Conservation (phyloP, 805 yeast species). For the Metschnikowia proteae region DNA sequence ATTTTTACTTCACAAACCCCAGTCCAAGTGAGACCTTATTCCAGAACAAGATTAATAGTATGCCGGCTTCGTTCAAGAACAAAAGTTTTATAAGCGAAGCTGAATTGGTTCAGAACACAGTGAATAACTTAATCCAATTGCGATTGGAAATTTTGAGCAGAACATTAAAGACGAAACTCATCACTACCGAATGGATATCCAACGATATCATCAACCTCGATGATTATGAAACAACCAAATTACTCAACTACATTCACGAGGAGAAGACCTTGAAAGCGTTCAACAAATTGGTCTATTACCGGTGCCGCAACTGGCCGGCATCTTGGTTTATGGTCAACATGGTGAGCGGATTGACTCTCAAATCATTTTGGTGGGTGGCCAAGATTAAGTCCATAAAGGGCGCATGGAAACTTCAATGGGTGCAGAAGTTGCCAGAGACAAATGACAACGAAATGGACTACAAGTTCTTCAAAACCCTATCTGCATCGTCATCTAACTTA, state of each 20-base stretch:
- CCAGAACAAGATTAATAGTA: slow-evolving; percentile 31
- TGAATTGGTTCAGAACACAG: slow-evolving; percentile 30
- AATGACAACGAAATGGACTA: slow-evolving; percentile 22
- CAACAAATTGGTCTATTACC: slow-evolving; percentile 35
- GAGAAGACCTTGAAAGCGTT: slow-evolving; percentile 17
- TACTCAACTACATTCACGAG: slow-evolving; percentile 31
- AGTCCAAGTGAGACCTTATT: slow-evolving; percentile 32
- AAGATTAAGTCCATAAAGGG: slow-evolving; percentile 47
- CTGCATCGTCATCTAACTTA: slow-evolving; percentile 44
- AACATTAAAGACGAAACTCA: slow-evolving; percentile 53
- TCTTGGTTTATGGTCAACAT: slow-evolving; percentile 51
- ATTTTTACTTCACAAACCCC: slow-evolving; percentile 39
- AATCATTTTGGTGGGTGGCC: slow-evolving; percentile 51
- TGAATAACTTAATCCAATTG: slow-evolving; percentile 39
- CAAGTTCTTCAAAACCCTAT: slow-evolving; percentile 36
- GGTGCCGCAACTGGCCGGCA: slow-evolving; percentile 53
- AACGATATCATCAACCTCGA: slow-evolving; percentile 51
- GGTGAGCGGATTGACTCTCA: slow-evolving; percentile 33
- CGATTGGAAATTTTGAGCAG: slow-evolving; percentile 46
- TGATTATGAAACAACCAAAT: slow-evolving; percentile 43
- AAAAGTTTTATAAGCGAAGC: slow-evolving; percentile 27
- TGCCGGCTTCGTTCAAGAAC: slow-evolving; percentile 15
- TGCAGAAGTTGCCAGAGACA: slow-evolving; percentile 27
- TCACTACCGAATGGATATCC: slow-evolving; percentile 67
- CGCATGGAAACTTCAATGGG: slow-evolving; percentile 56